A percentile compares a stretch with the other conserved stretches of the same genome.
These are phyloP conservation scores for Schizosaccharomyces versatilis DNA, from an alignment of 1,139 yeast genomes.

Conservation along the genomic window DNA sequence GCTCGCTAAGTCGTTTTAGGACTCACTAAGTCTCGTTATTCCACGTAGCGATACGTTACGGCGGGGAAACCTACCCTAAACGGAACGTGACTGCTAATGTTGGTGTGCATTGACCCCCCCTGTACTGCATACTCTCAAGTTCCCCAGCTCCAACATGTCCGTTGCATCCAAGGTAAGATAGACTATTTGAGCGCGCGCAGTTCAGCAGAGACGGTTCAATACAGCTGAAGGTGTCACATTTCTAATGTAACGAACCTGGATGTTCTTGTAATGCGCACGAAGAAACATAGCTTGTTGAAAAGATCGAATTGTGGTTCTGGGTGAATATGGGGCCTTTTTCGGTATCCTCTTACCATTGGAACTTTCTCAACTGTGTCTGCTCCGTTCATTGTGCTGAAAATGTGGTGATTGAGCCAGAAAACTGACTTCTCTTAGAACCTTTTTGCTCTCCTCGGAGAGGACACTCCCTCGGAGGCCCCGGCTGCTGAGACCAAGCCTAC, in stretches of 20 bases:
- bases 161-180: constrained; percentile 3
- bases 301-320: not conserved
- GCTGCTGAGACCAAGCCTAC: not conserved
- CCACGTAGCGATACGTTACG: too few relatives aligned
- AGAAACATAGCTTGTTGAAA: not conserved
- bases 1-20: too few relatives aligned
- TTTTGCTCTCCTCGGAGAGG: constrained; percentile 3
- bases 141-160: constrained; percentile 1
- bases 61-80: too few relatives aligned
- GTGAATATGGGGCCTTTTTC: too few relatives aligned
- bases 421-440: not conserved
- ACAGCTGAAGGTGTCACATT: too few relatives aligned
- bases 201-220: too few relatives aligned
- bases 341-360: too few relatives aligned
- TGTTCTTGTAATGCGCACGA: not conserved
- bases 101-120: too few relatives aligned
- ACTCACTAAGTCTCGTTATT: too few relatives aligned
- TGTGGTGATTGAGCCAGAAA: not conserved
- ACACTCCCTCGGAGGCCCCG: not conserved
- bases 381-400: not conserved
- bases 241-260: too few relatives aligned
- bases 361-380: not conserved
- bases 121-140: not conserved
- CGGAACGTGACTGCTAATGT: too few relatives aligned
- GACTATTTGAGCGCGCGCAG: too few relatives aligned